Evolutionary conservation across 257 asterid species (phyloP), one percentile per base, ranked within the genome.

Genomic region (Scutellaria baicalensis): DNA sequence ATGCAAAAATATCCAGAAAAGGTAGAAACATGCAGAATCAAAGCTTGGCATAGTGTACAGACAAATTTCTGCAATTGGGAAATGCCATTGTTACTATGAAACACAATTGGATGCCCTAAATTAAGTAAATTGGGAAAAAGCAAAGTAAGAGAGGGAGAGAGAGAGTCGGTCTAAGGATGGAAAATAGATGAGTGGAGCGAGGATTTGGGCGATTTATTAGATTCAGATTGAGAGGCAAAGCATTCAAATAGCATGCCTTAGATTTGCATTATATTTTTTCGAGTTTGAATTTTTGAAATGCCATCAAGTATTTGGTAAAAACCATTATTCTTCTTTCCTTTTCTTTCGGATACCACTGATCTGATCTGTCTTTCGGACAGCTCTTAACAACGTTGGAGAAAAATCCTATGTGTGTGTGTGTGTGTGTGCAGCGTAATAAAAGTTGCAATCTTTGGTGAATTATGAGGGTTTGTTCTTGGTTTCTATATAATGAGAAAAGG

Each of bases 131-230:
- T 58, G 36, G 23, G 3, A 59, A 72, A 13, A 55, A 59, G 59
- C 23, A 64, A 9, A 40, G 6, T 39, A 36, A 47, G 21, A 62
- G 62, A 59, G 63, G 27, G 61, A 43, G 79, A 62, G 70, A 50
- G 62, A 77, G 84, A 82, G 83, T 55, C 78, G 78, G 84, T 85
- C 76, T 69, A 73, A 71, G 65, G 65, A 75, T 17, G 66, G 68
- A 64, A 72, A 52, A 80, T 27, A 65, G 70, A 78, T 60, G 78
- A 69, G 78, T 75, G 73, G 76, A 80, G 82, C 88, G 84, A 79
- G 75, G 83, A 81, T 77, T 79, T 79, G 67, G 88, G 90, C 85
- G 81, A 82, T 56, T 74, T 82, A 79, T 80, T 84, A 77, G 88
- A 78, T 64, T 70, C 66, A 6, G 77, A 77, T 64, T 39, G 79